These are phyloP conservation scores for Nepenthes gracilis DNA, from an alignment of 148 eudicot species.

Conservation along the genomic window DNA sequence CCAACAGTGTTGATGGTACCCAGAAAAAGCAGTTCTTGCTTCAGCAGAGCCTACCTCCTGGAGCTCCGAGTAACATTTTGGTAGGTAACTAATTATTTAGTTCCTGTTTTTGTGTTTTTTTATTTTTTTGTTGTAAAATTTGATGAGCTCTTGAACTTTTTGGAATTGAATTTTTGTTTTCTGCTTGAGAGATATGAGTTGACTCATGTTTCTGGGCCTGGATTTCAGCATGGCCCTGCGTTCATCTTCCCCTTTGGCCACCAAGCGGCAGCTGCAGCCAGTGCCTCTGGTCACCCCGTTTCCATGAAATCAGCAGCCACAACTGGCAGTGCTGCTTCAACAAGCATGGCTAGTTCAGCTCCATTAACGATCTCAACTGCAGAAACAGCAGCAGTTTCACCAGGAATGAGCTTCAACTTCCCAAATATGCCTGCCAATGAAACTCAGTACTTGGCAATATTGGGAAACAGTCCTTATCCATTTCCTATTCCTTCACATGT, in stretches of 20 bases:
- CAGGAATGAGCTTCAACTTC: slow-evolving; percentile 77
- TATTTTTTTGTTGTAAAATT: too few species aligned
- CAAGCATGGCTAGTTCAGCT: slow-evolving; percentile 25
- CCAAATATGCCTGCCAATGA: slow-evolving; percentile 59
- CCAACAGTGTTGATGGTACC: slow-evolving; percentile 34
- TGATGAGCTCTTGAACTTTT: neutral
- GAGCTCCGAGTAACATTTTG: slow-evolving; percentile 53
- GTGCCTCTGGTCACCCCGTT: slow-evolving; percentile 34
- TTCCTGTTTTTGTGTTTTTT: neutral
- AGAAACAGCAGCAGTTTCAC: slow-evolving; percentile 20
- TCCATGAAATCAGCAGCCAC: slow-evolving; percentile 28
- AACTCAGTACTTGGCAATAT: slow-evolving; percentile 63
- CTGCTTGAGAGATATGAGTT: neutral
- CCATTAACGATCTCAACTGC: slow-evolving; percentile 26
- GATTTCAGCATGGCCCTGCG: slow-evolving; percentile 50
- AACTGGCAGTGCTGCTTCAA: slow-evolving; percentile 22
- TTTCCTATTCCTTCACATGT: slow-evolving; percentile 69
- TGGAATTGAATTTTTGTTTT: neutral
- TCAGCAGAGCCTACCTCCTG: slow-evolving; percentile 69
- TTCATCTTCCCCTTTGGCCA: slow-evolving; percentile 87
- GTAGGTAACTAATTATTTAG: slow-evolving; percentile 20
- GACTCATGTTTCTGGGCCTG: neutral
- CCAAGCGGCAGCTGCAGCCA: slow-evolving; percentile 54
- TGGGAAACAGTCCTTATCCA: slow-evolving; percentile 52
- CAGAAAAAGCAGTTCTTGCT: slow-evolving; percentile 72